Evolutionary conservation across 805 yeast species (phyloP).

Genomic region (Dipodascopsis uninucleata): DNA sequence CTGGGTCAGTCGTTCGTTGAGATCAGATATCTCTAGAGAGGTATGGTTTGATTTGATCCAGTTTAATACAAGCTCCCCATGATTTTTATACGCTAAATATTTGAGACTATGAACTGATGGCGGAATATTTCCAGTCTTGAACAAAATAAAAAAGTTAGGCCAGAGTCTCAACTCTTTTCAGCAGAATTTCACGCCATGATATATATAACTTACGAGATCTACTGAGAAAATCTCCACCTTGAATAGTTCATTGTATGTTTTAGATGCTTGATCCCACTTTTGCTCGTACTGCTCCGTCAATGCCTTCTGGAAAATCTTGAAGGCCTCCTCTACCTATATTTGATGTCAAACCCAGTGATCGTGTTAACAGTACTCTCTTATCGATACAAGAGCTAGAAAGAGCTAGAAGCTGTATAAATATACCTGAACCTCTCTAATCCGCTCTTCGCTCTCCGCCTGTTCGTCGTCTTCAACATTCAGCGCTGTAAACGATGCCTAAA

Average conservation of each 20-base stretch:
- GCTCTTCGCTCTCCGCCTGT: constrained; percentile 72
- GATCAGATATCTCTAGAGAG: constrained; percentile 35
- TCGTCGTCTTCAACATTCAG: constrained; percentile 69
- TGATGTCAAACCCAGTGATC: background rate
- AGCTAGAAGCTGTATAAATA: background rate
- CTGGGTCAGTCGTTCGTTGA: constrained; percentile 44
- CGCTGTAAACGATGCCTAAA: constrained; percentile 56
- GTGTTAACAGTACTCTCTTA: constrained; percentile 9
- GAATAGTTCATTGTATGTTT: constrained; percentile 59
- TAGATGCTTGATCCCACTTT: constrained; percentile 49
- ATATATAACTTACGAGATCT: constrained; percentile 26
- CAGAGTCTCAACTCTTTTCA: background rate
- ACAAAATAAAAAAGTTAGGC: constrained; percentile 16
- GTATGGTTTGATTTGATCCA: constrained; percentile 33
- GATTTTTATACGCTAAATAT: constrained; percentile 73
- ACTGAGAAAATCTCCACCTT: constrained; percentile 60
- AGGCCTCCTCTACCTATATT: constrained; percentile 65
- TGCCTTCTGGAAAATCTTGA: constrained; percentile 69
- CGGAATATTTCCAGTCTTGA: constrained; percentile 38
- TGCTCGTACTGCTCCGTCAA: constrained; percentile 54
- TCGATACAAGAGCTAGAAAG: background rate
- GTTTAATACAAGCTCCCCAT: constrained; percentile 67
- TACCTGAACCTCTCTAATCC: constrained; percentile 82
- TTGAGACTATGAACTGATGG: constrained; percentile 72
- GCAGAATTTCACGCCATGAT: background rate